These are phyloP conservation scores for Ogataea polymorpha DNA, from an alignment of 805 yeast species.

Conservation along the genomic window DNA sequence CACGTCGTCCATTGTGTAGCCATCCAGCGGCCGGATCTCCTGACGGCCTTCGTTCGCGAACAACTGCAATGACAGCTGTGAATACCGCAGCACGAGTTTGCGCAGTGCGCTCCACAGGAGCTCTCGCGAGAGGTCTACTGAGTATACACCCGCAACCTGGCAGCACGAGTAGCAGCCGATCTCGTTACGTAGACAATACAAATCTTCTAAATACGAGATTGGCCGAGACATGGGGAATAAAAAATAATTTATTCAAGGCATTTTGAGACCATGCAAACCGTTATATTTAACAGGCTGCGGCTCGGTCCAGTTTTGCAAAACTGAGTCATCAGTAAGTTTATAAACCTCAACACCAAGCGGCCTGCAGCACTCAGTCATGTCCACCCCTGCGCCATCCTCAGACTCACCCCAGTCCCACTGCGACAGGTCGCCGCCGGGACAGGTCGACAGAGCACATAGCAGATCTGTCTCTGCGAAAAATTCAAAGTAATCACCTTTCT, in stretches of 20 bases:
- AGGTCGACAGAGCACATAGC: constrained; percentile 60
- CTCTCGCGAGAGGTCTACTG: constrained; percentile 7
- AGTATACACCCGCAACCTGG: constrained; percentile 16
- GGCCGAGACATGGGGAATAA: constrained; percentile 5
- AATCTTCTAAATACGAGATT: constrained; percentile 9
- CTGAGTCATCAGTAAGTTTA: constrained; percentile 43
- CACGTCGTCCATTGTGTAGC: constrained; percentile 15
- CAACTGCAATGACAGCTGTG: constrained; percentile 20
- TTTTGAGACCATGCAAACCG: constrained; percentile 52
- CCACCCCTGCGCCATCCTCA: constrained; percentile 40
- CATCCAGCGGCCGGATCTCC: constrained; percentile 4
- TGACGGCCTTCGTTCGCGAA: not conserved
- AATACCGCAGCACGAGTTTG: constrained; percentile 13
- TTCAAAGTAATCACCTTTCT: constrained; percentile 57
- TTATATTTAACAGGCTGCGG: constrained; percentile 51
- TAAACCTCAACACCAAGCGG: constrained; percentile 64
- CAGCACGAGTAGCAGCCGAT: constrained; percentile 5
- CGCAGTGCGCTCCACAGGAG: constrained; percentile 13
- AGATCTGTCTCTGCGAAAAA: constrained; percentile 65
- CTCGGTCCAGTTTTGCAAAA: constrained; percentile 48
- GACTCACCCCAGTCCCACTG: constrained; percentile 73
- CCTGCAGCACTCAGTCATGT: constrained; percentile 61
- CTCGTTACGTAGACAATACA: constrained; percentile 6
- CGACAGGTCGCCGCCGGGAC: constrained; percentile 69
- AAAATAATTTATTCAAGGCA: constrained; percentile 17